Base-by-base conservation (phyloP, 768 basidiomycete species). In the Gyrodon lividus region DNA sequence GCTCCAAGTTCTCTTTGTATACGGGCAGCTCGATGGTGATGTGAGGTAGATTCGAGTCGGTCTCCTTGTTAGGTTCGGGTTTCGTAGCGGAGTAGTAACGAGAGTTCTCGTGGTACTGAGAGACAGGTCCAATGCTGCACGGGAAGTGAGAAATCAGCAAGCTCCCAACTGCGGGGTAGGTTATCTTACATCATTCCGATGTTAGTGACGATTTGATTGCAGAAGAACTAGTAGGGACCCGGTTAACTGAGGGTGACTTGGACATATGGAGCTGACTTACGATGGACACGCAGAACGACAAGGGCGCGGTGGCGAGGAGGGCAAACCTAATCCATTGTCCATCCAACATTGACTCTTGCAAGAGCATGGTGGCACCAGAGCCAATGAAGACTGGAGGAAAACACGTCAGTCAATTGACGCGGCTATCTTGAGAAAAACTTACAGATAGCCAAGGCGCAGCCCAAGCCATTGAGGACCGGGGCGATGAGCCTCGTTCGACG, bases 51-150 rank as follows among this genome's bases (percentile, higher is more conserved):
- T 71, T 75, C 1, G 74, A 59, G 63, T 89, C 87, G 49, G 89
- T 73, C 14, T 79, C 82, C 46, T 79, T 76, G 66, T 85, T 86
- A 0, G 82, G 67, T 22, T 72, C 75, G 0, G 89, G 86, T 39
- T 74, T 75, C 44, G 77, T 67, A 10, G 89, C 87, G 10, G 88
- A 91, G 63, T 89, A 94, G 68, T 87, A 94, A 34, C 77, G 79
- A 0, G 89, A 91, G 65, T 93, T 93, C 59, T 92, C 84, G 62
- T 89, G 83, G 66, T 82, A 90, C 57, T 93, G 92, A 6, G 90
- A 82, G 41, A 94, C 86, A 17, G 92, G 92, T 22, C 92, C 92
- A 52, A 92, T 58, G 8, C 86, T 87, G 54, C 7, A 33, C 9
- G 23, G 13, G 37, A 4, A n/a, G 53, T 48, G 31, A 50, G 43